Conservation (phyloP, 2,329 filamentous ascomycete genomes). For the Fusarium cyanostomum region DNA sequence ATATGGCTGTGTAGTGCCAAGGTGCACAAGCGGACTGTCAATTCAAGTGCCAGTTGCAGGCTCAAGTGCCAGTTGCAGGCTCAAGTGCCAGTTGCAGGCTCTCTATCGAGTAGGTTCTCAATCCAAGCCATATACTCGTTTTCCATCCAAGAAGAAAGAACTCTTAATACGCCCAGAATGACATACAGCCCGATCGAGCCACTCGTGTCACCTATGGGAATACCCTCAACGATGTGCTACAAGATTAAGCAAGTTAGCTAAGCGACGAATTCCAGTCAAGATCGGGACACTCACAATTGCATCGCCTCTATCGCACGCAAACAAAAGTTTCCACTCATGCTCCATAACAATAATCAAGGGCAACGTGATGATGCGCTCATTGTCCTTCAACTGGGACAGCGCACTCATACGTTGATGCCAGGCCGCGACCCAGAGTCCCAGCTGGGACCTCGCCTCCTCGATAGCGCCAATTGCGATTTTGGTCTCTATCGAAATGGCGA, state of each 20-base stretch:
- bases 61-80: too few relatives aligned
- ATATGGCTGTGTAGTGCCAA: too few relatives aligned
- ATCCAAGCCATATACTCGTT: background rate
- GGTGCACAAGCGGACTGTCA: too few relatives aligned
- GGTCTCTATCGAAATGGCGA: background rate
- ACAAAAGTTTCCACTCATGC: constrained; percentile 14
- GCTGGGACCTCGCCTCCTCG: constrained; percentile 4
- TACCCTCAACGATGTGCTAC: constrained; percentile 4
- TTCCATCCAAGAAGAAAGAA: background rate
- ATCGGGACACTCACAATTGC: background rate
- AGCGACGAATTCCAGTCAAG: background rate
- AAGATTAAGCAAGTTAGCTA: background rate
- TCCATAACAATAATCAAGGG: constrained; percentile 11
- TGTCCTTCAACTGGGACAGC: background rate
- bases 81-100: too few relatives aligned
- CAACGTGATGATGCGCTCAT: constrained; percentile 9
- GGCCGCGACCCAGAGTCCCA: background rate
- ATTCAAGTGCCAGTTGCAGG: too few relatives aligned
- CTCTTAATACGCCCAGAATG: background rate
- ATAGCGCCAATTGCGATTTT: background rate
- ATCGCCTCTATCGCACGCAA: constrained; percentile 14
- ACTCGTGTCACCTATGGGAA: background rate
- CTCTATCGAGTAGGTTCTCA: too few relatives aligned
- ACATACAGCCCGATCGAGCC: background rate
- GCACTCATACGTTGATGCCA: background rate